Evolutionary conservation across 2,329 filamentous ascomycete species (phyloP).

Genomic region (Pseudogymnoascus sp.): DNA sequence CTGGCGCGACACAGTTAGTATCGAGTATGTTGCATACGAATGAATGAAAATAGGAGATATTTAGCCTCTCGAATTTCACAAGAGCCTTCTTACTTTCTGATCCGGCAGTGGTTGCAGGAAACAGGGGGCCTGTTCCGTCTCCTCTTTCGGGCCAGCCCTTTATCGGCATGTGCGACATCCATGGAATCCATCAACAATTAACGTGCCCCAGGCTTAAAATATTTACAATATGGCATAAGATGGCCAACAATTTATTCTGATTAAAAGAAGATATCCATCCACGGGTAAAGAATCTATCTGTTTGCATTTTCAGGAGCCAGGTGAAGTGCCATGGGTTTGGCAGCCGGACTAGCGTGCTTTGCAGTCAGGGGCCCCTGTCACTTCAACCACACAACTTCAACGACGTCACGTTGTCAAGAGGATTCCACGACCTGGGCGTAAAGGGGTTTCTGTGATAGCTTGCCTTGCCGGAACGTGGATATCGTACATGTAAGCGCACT

Average conservation of each 20-base stretch:
- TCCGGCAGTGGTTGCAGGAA: conserved; percentile 6
- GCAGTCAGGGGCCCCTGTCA: not conserved
- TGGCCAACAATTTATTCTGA: not conserved
- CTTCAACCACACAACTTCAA: not conserved
- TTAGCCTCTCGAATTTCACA: not conserved
- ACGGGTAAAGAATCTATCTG: not conserved
- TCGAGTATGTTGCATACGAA: not conserved
- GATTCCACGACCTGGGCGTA: not conserved
- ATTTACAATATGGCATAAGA: not conserved
- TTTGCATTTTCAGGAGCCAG: not conserved
- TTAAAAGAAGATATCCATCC: not conserved
- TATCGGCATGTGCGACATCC: not conserved
- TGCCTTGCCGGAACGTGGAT: not conserved
- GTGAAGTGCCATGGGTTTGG: not conserved
- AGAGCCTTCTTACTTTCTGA: not conserved
- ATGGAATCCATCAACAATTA: not conserved
- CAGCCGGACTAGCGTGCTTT: not conserved
- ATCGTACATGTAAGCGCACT: not conserved
- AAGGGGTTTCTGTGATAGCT: not conserved
- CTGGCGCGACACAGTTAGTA: not conserved
- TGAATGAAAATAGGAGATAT: not conserved
- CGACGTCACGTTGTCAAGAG: not conserved
- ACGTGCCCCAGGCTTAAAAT: not conserved
- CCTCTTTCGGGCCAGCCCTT: conserved; percentile 1
- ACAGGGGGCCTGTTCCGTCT: conserved; percentile 1